phyloP scores from a whole-genome alignment of 1,139 yeast genomes.

The Suhomyces ambrosiae region DNA sequence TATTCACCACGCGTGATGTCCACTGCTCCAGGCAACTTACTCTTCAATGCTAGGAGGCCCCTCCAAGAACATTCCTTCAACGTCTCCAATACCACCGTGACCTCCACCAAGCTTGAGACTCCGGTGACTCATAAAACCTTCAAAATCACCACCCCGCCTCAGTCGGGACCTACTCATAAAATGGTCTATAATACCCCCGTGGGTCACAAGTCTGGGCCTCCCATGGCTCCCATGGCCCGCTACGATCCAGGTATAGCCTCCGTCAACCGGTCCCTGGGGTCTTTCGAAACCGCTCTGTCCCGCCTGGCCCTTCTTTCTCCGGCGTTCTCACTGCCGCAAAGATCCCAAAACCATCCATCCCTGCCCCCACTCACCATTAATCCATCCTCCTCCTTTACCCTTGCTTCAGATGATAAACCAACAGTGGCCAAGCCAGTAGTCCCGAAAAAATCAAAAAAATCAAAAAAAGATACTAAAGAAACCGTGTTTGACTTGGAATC shows the following conservation, averaged over 20 bases:
- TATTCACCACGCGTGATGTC: slow-evolving; percentile 7
- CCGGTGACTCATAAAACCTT: slow-evolving; percentile 20
- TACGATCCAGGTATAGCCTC: slow-evolving; percentile 11
- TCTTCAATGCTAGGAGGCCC: slow-evolving; percentile 19
- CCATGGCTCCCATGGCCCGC: slow-evolving; percentile 1
- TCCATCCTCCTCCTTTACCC: slow-evolving; percentile 18
- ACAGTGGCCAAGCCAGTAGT: not conserved
- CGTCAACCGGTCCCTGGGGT: slow-evolving; percentile 4
- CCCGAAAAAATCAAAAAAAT: slow-evolving; percentile 27
- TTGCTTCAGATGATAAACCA: slow-evolving; percentile 6
- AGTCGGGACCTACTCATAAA: slow-evolving; percentile 18
- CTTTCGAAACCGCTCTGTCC: slow-evolving; percentile 8
- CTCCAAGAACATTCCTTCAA: slow-evolving; percentile 20
- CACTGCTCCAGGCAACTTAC: slow-evolving; percentile 14
- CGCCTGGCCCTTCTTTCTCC: slow-evolving; percentile 41
- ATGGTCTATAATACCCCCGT: slow-evolving; percentile 24
- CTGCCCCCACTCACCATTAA: slow-evolving; percentile 18
- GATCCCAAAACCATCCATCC: slow-evolving; percentile 1
- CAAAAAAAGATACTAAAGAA: slow-evolving; percentile 30
- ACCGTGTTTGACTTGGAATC: slow-evolving; percentile 45
- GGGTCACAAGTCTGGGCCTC: slow-evolving; percentile 6
- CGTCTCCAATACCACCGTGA: slow-evolving; percentile 7
- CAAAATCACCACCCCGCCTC: slow-evolving; percentile 44
- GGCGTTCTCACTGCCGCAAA: slow-evolving; percentile 51
- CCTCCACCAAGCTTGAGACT: slow-evolving; percentile 18